A percentile compares a stretch with the other conserved stretches of the same genome.
Conservation (phyloP, 768 basidiomycete species). For the Suillus paluster region DNA sequence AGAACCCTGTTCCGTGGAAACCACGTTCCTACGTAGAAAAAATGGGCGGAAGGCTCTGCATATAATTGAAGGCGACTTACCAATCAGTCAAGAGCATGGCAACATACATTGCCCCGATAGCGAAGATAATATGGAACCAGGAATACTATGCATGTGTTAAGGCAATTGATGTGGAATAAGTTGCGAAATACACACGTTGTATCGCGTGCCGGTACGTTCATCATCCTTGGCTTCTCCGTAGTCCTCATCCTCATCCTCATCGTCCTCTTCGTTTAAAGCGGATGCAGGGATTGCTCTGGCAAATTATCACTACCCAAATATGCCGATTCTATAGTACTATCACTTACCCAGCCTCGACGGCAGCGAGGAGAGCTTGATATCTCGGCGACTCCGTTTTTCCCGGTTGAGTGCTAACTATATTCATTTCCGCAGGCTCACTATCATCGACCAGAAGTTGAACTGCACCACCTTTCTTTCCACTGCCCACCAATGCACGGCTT, state of each 20-base stretch:
- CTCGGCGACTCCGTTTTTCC: conserved; percentile 82
- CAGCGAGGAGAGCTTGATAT: conserved; percentile 93
- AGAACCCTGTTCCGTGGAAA: conserved; percentile 56
- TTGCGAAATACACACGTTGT: conserved; percentile 67
- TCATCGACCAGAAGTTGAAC: conserved; percentile 66
- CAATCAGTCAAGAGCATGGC: conserved; percentile 97
- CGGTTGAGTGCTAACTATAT: conserved; percentile 84
- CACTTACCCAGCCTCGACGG: conserved; percentile 90
- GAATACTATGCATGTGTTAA: conserved; percentile 66
- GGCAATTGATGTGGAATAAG: neutral
- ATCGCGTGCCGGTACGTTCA: conserved; percentile 90
- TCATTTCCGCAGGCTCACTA: conserved; percentile 66
- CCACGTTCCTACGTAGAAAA: conserved; percentile 63
- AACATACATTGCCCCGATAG: conserved; percentile 96
- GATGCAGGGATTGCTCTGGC: conserved; percentile 89
- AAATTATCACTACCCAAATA: conserved; percentile 7
- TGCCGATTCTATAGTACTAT: conserved; percentile 1
- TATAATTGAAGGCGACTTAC: conserved; percentile 50
- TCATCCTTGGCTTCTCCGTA: conserved; percentile 84
- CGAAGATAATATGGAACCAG: conserved; percentile 99
- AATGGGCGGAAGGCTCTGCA: conserved; percentile 8
- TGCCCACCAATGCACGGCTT: conserved; percentile 86
- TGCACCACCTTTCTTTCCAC: conserved; percentile 60
- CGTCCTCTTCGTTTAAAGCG: conserved; percentile 76
- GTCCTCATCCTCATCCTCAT: conserved; percentile 74